phyloP scores from a whole-genome alignment of 371 early-diverging fungal genomes.

The Apophysomyces ossiformis region DNA sequence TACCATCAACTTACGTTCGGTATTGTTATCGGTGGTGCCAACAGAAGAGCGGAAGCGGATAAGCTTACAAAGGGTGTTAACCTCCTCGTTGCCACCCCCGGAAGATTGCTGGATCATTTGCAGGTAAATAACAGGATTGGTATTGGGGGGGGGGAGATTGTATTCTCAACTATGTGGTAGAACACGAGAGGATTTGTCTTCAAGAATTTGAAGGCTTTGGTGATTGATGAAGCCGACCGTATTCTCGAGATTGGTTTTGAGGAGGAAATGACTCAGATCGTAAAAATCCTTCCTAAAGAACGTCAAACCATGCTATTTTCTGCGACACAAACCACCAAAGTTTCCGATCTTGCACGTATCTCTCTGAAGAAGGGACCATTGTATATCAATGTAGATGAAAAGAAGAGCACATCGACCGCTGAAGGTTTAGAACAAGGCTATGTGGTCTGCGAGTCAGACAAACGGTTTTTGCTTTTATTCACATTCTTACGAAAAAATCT shows the following conservation, averaged over 20 bases:
- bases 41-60: constrained; percentile 94
- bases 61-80: constrained; percentile 94
- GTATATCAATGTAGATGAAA: constrained; percentile 96
- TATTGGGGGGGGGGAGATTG: no score
- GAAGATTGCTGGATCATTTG: constrained; percentile 96
- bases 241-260: constrained; percentile 98
- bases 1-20: constrained; percentile 92
- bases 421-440: constrained; percentile 94
- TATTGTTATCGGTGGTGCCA: constrained; percentile 97
- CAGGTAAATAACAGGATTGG: constrained; percentile 29
- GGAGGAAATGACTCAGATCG: constrained; percentile 97
- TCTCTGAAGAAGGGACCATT: constrained; percentile 92
- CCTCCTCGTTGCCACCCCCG: constrained; percentile 97
- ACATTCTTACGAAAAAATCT: constrained; percentile 70
- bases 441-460: constrained; percentile 82
- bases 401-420: constrained; percentile 88
- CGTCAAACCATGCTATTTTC: constrained; percentile 98
- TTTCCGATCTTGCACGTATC: constrained; percentile 93
- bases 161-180: constrained; percentile 10
- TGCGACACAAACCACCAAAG: constrained; percentile 98
- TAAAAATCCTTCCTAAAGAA: constrained; percentile 82
- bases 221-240: constrained; percentile 99
- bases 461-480: constrained; percentile 59
- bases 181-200: constrained; percentile 93
- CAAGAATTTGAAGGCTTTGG: constrained; percentile 88